Percentiles rank a stretch among this genome's conserved stretches.
These are phyloP conservation scores for Cryptococcus sp. DNA, from an alignment of 1,284 basidiomycete species.

Conservation along the genomic window DNA sequence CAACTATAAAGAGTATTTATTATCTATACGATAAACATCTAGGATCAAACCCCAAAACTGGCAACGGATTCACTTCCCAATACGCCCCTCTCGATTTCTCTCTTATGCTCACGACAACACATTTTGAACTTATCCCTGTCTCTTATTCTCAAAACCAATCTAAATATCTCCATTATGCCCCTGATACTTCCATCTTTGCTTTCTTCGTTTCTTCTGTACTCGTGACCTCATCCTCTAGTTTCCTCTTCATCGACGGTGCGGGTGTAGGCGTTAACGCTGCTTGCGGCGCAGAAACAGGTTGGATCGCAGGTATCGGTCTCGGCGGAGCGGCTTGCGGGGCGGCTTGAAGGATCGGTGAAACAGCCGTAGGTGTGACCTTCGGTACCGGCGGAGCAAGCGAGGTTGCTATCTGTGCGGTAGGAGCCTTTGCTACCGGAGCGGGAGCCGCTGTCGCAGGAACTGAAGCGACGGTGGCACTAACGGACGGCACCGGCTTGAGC, in stretches of 20 bases:
- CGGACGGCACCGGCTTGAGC: background rate
- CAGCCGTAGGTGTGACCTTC: background rate
- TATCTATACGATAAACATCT: conserved; percentile 10
- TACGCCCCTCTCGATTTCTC: background rate
- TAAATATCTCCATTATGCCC: background rate
- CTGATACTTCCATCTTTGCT: conserved; percentile 16
- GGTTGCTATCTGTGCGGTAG: background rate
- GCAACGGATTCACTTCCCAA: background rate
- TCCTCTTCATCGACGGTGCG: conserved; percentile 17
- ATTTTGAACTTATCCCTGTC: too few species aligned
- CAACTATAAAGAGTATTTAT: conserved; percentile 2
- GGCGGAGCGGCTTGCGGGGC: background rate
- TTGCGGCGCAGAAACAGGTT: background rate
- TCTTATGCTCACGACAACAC: background rate
- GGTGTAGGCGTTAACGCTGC: background rate
- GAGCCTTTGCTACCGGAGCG: background rate
- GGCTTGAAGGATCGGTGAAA: background rate
- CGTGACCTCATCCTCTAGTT: conserved; percentile 14
- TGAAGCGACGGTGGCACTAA: too few species aligned
- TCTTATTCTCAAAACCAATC: too few species aligned
- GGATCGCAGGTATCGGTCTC: background rate
- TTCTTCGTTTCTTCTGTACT: conserved; percentile 20
- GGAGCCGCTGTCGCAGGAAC: background rate
- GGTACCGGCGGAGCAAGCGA: background rate
- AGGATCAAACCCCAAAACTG: background rate